Evolutionary conservation across 2,329 filamentous ascomycete genomes (phyloP).

Genomic region (Nemania sp.): DNA sequence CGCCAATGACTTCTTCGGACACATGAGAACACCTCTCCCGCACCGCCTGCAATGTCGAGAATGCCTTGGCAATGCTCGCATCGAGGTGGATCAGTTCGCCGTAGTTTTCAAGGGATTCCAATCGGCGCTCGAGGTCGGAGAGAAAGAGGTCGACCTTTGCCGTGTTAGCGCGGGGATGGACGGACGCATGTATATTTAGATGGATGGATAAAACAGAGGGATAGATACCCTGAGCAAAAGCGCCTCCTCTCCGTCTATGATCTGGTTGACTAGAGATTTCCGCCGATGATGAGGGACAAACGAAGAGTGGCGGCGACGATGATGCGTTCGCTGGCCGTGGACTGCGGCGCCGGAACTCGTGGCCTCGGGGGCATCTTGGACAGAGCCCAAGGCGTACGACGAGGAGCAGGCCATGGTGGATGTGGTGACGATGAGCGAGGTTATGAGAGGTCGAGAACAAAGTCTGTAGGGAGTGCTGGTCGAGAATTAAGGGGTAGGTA

Average conservation of each 20-base stretch:
- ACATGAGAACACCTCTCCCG: conserved; percentile 86
- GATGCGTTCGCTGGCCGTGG: conserved; percentile 42
- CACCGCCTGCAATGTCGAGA: conserved; percentile 83
- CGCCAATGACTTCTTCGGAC: conserved; percentile 87
- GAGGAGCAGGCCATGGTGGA: conserved; percentile 41
- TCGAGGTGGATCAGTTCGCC: conserved; percentile 78
- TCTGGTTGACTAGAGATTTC: conserved; percentile 62
- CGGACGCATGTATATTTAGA: neutral
- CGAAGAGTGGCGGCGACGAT: conserved; percentile 61
- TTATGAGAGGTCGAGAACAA: neutral
- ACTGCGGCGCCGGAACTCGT: conserved; percentile 49
- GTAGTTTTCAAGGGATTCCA: conserved; percentile 88
- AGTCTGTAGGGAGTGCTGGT: conserved; percentile 6
- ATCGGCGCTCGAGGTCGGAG: conserved; percentile 79
- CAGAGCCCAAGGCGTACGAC: conserved; percentile 36
- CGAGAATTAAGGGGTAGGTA: neutral
- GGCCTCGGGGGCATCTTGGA: conserved; percentile 44
- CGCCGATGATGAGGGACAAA: conserved; percentile 57
- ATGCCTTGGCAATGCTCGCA: conserved; percentile 80
- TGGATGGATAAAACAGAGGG: conserved; percentile 32
- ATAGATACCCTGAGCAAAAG: conserved; percentile 59
- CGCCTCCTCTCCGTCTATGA: conserved; percentile 66
- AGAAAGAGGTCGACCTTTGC: conserved; percentile 76
- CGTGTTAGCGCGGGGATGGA: conserved; percentile 7
- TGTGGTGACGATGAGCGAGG: conserved; percentile 15